These are phyloP conservation scores for Diplodia mutila DNA, from an alignment of 2,329 filamentous ascomycete genomes.

Conservation along the genomic window DNA sequence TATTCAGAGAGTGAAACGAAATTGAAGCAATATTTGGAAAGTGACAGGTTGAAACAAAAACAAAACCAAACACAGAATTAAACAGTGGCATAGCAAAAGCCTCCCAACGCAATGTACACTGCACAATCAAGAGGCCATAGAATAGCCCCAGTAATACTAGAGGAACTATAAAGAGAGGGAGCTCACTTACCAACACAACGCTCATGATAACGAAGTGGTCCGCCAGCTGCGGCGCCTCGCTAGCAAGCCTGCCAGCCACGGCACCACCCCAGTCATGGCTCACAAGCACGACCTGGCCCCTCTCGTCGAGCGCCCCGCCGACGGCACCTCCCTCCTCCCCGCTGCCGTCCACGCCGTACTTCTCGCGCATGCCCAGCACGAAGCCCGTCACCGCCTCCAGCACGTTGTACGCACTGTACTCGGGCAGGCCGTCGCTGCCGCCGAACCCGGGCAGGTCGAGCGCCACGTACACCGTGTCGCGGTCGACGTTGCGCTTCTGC, in stretches of 20 bases:
- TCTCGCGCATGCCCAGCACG: constrained; percentile 54
- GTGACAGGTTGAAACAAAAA: neutral
- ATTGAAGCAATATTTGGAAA: too few relatives aligned
- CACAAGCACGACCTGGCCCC: constrained; percentile 49
- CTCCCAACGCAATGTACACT: neutral
- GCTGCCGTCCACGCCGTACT: constrained; percentile 25
- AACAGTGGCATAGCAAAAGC: too few relatives aligned
- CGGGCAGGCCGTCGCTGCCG: constrained; percentile 56
- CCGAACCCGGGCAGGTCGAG: constrained; percentile 64
- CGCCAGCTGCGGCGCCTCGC: constrained; percentile 60
- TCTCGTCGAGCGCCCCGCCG: constrained; percentile 21
- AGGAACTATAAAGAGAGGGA: neutral
- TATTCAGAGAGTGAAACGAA: too few relatives aligned
- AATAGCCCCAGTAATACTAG: neutral
- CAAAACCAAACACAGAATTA: too few relatives aligned
- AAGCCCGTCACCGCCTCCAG: constrained; percentile 59
- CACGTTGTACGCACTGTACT: constrained; percentile 56
- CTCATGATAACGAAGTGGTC: constrained; percentile 61
- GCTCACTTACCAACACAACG: constrained; percentile 54
- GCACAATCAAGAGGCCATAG: neutral
- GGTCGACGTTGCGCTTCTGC: constrained; percentile 17
- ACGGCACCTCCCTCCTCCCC: constrained; percentile 1
- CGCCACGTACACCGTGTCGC: constrained; percentile 54
- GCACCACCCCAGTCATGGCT: constrained; percentile 61
- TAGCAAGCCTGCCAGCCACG: constrained; percentile 58